These are phyloP conservation scores for Mortierella sp. DNA, from an alignment of 371 early-diverging fungal genomes.

Conservation along the genomic window DNA sequence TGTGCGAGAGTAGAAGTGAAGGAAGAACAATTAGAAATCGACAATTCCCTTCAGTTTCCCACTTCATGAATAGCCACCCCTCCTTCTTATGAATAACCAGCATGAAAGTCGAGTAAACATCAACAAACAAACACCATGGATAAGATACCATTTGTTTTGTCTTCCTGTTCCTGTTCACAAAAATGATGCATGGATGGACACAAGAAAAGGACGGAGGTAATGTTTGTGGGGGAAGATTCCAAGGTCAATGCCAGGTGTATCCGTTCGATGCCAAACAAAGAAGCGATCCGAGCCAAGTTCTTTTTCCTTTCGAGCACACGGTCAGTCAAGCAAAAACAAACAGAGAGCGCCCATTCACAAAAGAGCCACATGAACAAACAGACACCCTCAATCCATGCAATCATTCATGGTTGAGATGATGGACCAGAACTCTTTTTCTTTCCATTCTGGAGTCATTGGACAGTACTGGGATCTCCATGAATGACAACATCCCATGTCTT, in stretches of 20 bases:
- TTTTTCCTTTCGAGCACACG: not conserved
- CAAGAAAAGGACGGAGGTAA: not conserved
- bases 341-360: not conserved
- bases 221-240: not conserved
- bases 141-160: not conserved
- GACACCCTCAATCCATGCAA: not conserved
- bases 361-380: not conserved
- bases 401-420: not conserved
- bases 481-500: not conserved
- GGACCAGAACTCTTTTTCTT: not conserved
- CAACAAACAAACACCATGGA: not conserved
- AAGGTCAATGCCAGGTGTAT: not conserved
- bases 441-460: too few species aligned
- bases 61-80: not conserved
- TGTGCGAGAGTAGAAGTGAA: not conserved
- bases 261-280: not conserved
- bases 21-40: slow-evolving; percentile 4
- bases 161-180: not conserved
- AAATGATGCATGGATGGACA: not conserved
- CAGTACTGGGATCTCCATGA: too few species aligned
- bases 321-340: not conserved
- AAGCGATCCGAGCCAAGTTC: slow-evolving; percentile 6
- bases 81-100: not conserved
- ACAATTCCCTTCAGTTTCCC: not conserved
- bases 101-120: not conserved